A percentile compares a stretch with the other conserved stretches of the same genome.
Evolutionary conservation across 2,329 filamentous ascomycete genomes (phyloP).

Genomic region (Gliomastix tumulicola): DNA sequence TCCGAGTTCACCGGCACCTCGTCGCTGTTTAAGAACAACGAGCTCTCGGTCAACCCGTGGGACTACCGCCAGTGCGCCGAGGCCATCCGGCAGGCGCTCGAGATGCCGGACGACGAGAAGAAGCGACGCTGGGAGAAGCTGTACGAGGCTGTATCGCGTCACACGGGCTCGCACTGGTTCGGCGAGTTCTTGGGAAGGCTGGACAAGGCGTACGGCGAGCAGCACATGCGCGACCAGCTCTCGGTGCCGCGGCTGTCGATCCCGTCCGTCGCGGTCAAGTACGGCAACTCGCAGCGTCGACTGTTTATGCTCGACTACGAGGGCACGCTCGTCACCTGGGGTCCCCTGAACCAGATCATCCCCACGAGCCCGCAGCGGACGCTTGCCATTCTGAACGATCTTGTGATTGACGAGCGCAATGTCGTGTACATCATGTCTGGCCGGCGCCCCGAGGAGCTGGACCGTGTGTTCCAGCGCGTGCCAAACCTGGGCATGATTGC

Average conservation of each 20-base stretch:
- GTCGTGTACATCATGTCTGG: conserved; percentile 92
- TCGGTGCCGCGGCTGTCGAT: conserved; percentile 80
- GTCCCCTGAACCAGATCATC: conserved; percentile 76
- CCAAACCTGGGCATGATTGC: conserved; percentile 83
- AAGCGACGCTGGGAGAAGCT: conserved; percentile 67
- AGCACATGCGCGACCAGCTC: conserved; percentile 76
- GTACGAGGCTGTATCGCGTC: conserved; percentile 65
- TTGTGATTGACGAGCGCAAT: conserved; percentile 74
- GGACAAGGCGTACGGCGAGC: conserved; percentile 72
- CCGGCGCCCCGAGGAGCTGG: conserved; percentile 78
- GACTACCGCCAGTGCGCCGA: conserved; percentile 84
- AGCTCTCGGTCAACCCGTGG: conserved; percentile 90
- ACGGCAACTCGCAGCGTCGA: conserved; percentile 58
- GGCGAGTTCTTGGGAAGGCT: conserved; percentile 66
- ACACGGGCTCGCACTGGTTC: conserved; percentile 84
- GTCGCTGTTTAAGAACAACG: conserved; percentile 72
- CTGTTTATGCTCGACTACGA: conserved; percentile 93
- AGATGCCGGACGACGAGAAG: conserved; percentile 73
- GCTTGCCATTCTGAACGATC: conserved; percentile 72
- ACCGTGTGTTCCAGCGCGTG: conserved; percentile 76
- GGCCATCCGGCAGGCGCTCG: conserved; percentile 75
- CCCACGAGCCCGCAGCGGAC: conserved; percentile 78
- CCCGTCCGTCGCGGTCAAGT: conserved; percentile 55
- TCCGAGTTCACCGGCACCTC: conserved; percentile 94
- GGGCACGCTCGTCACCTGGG: conserved; percentile 83